Percentiles rank a stretch among this genome's conserved stretches.
These are phyloP conservation scores for Immersiporthe knoxdaviesiana DNA, from an alignment of 2,329 filamentous ascomycete genomes.

Conservation along the genomic window DNA sequence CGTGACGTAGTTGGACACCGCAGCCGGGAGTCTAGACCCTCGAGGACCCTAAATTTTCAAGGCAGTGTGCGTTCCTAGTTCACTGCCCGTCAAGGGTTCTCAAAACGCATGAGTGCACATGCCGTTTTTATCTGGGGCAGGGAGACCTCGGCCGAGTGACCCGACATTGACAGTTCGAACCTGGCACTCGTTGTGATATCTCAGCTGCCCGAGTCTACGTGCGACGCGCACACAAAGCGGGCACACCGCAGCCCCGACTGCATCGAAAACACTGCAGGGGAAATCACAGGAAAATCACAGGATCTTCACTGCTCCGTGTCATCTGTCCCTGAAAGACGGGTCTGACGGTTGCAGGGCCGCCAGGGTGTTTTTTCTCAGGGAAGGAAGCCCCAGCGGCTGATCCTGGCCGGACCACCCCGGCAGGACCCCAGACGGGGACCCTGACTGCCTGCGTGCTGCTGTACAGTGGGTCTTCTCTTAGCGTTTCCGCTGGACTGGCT, in stretches of 20 bases:
- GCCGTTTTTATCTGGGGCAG: background rate
- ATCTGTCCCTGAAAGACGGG: slow-evolving; percentile 14
- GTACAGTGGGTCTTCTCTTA: slow-evolving; percentile 7
- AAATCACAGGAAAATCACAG: background rate
- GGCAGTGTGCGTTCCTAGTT: background rate
- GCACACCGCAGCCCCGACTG: background rate
- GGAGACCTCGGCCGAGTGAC: background rate
- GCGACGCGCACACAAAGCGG: background rate
- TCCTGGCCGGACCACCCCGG: background rate
- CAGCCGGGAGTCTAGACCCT: background rate
- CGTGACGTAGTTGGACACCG: slow-evolving; percentile 1
- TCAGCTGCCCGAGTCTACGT: background rate
- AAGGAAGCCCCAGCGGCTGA: background rate
- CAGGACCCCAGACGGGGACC: slow-evolving; percentile 9
- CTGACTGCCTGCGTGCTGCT: slow-evolving; percentile 15
- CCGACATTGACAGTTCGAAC: background rate
- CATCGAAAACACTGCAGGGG: background rate
- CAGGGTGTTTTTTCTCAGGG: background rate
- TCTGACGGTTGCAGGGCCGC: slow-evolving; percentile 9
- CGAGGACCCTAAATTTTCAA: background rate
- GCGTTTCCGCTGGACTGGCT: slow-evolving; percentile 11
- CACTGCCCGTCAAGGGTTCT: background rate
- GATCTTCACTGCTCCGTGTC: background rate
- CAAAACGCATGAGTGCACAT: background rate
- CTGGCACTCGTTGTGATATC: background rate